phyloP scores from a whole-genome alignment of 306 rosid genomes.

The Rosa chinensis region DNA sequence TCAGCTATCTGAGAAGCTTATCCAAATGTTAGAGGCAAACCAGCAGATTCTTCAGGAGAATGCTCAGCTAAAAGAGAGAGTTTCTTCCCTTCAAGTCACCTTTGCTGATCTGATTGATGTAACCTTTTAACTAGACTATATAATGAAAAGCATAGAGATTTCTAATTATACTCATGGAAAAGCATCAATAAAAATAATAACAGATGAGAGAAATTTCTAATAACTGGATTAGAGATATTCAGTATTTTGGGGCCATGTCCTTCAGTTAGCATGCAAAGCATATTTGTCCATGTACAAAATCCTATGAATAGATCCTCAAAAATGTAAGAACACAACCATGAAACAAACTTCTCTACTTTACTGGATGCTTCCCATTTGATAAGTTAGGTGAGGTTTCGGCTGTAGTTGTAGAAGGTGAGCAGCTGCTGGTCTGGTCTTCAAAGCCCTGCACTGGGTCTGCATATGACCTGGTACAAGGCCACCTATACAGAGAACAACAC shows the following conservation, averaged over 20 bases:
- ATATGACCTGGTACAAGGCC: slow-evolving; percentile 52
- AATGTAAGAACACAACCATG: slow-evolving; percentile 4
- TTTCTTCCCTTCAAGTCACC: slow-evolving; percentile 37
- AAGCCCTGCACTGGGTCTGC: slow-evolving; percentile 50
- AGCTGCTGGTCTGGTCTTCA: slow-evolving; percentile 40
- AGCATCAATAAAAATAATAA: background rate
- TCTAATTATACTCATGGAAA: background rate
- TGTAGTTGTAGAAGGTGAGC: slow-evolving; percentile 17
- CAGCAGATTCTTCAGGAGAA: slow-evolving; percentile 44
- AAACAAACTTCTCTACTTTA: slow-evolving; percentile 33
- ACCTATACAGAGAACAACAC: slow-evolving; percentile 27
- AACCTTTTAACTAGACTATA: background rate
- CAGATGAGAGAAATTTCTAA: background rate
- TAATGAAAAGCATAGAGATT: background rate
- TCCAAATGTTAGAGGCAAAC: slow-evolving; percentile 36
- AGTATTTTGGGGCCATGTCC: slow-evolving; percentile 8
- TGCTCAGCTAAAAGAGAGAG: slow-evolving; percentile 41
- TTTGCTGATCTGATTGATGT: slow-evolving; percentile 25
- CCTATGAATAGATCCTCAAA: background rate
- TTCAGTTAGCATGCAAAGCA: slow-evolving; percentile 5
- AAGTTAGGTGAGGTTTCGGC: slow-evolving; percentile 18
- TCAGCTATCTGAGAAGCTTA: slow-evolving; percentile 36
- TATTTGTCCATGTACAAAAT: background rate
- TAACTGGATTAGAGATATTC: background rate
- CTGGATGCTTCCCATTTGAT: slow-evolving; percentile 42